Percentiles rank a stretch among this genome's conserved stretches.
These are phyloP conservation scores for Bruguiera sexangula DNA, from an alignment of 345 rosid species.

Conservation along the genomic window DNA sequence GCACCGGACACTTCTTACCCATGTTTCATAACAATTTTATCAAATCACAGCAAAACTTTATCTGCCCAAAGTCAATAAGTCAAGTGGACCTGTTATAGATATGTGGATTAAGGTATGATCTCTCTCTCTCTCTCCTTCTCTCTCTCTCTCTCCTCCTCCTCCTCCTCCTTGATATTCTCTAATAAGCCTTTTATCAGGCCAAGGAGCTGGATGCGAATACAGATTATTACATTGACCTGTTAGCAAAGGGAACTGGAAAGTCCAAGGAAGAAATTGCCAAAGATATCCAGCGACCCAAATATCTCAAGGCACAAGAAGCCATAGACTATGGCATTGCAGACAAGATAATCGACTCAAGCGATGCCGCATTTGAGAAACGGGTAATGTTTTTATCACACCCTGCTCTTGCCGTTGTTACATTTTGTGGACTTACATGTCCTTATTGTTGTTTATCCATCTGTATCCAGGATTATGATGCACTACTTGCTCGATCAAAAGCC, in stretches of 20 bases:
- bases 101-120: constrained; percentile 76
- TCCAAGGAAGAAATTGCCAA: constrained; percentile 68
- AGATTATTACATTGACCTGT: constrained; percentile 59
- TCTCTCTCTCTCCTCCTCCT: not conserved
- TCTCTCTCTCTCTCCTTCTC: not conserved
- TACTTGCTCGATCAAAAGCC: constrained; percentile 60
- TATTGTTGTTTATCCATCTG: constrained; percentile 12
- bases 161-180: not conserved
- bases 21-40: not conserved
- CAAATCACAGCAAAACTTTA: constrained; percentile 63
- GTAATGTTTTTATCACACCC: constrained; percentile 29
- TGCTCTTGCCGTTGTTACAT: constrained; percentile 8
- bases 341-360: constrained; percentile 57
- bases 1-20: not conserved
- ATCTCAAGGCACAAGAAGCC: constrained; percentile 63
- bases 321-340: constrained; percentile 87
- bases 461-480: constrained; percentile 62
- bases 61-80: constrained; percentile 66
- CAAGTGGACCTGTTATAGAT: constrained; percentile 78
- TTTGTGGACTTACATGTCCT: not conserved
- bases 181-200: constrained; percentile 41
- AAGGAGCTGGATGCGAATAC: constrained; percentile 75
- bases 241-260: constrained; percentile 77
- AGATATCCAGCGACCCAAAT: constrained; percentile 69
- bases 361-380: constrained; percentile 57